These are phyloP conservation scores for Blastobotrys mokoenaii DNA, from an alignment of 805 yeast species.

Conservation along the genomic window DNA sequence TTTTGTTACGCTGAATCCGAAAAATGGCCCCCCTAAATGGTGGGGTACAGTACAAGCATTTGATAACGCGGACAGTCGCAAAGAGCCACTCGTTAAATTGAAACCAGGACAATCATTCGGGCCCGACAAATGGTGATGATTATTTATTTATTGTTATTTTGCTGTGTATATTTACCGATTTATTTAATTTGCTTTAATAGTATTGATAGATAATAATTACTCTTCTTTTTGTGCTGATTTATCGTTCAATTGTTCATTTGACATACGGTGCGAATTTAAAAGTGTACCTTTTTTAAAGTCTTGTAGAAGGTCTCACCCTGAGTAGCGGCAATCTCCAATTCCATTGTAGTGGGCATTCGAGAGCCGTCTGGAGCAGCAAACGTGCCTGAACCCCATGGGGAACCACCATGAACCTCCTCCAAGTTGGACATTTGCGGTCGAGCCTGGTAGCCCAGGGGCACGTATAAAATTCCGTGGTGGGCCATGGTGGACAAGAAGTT, in stretches of 20 bases:
- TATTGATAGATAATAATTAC: too few relatives aligned
- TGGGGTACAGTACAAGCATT: slow-evolving; percentile 54
- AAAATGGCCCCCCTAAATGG: slow-evolving; percentile 40
- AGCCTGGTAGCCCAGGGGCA: slow-evolving; percentile 67
- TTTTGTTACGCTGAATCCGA: slow-evolving; percentile 39
- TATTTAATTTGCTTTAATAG: background rate
- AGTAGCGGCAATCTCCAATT: slow-evolving; percentile 50
- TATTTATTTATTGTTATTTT: too few relatives aligned
- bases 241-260: too few relatives aligned
- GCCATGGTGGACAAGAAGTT: slow-evolving; percentile 49
- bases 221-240: too few relatives aligned
- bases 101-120: slow-evolving; percentile 6
- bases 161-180: too few relatives aligned
- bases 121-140: background rate
- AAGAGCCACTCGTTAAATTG: background rate
- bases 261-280: too few relatives aligned
- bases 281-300: slow-evolving; percentile 26
- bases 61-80: slow-evolving; percentile 30
- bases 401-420: slow-evolving; percentile 70
- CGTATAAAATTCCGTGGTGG: slow-evolving; percentile 72
- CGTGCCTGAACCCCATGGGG: slow-evolving; percentile 86
- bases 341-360: slow-evolving; percentile 57
- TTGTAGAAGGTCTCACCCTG: slow-evolving; percentile 65
- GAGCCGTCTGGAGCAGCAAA: slow-evolving; percentile 71
- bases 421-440: slow-evolving; percentile 46